Base-by-base conservation (phyloP, 495 filamentous ascomycete species). In the Penicillium maclennaniae region DNA sequence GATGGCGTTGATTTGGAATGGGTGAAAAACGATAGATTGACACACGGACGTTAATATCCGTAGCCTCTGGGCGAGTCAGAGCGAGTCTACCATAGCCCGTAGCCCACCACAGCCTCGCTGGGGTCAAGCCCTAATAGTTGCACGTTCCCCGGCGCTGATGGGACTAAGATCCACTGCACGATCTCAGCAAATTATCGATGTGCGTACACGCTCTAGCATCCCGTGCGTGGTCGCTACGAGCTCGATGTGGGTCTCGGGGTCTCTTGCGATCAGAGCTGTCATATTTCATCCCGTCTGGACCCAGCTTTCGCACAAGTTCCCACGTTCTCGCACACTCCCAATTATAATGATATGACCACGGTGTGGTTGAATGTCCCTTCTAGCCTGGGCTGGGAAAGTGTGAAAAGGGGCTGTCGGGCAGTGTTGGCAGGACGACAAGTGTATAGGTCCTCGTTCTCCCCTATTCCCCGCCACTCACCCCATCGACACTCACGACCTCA, bases 241-340 rank as follows among this genome's bases (percentile, higher is more conserved):
- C 34, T 7, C 21, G 45, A 23, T 15, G 21, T 40, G 45, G 37
- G 23, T 14, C 46, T 37, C 38, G 39, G 27, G 51, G 58, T 61
- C 49, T 31, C n/a, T 37, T 42, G 39, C 21, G 51, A 61, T 61
- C 51, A 53, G 70, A 75, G 70, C 70, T 75, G 69, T 75, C 72
- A 73, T 66, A 66, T 75, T 58, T 69, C 54, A 41, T 59, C 49
- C 56, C 57, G 56, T 49, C 59, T 58, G 39, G 45, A 40, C 57
- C 53, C 51, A 59, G 41, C 43, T 54, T 54, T 28, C 55, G 48
- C 40, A 60, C 55, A 58, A 54, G 53, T 60, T 41, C 55, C 64
- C 60, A 67, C 56, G 56, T 63, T 59, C 57, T 58, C 46, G 38
- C 19, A 17, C 38, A 17, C n/a, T 34, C 8, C 31, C 15, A 3